These are phyloP conservation scores for Lecanicillium sp. DNA, from an alignment of 2,329 filamentous ascomycete species.

Conservation along the genomic window DNA sequence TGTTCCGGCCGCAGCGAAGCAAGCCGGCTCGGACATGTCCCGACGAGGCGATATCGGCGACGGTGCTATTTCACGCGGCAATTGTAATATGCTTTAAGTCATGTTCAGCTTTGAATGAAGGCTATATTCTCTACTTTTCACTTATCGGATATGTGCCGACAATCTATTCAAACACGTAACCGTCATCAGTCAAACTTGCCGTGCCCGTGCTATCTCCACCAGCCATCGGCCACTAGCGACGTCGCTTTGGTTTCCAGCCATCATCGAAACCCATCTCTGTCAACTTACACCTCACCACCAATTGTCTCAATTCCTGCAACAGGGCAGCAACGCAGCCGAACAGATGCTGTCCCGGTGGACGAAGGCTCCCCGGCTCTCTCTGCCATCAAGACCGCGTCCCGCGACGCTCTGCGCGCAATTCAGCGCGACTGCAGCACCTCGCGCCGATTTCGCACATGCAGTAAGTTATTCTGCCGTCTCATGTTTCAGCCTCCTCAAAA, in stretches of 20 bases:
- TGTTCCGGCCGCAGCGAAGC: neutral
- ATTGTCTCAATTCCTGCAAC: neutral
- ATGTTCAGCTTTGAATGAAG: no score
- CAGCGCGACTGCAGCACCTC: conserved; percentile 27
- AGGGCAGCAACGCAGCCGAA: neutral
- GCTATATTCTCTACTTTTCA: no score
- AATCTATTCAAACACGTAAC: no score
- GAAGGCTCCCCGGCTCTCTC: neutral
- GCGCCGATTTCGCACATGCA: conserved; percentile 41
- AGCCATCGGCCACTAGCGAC: neutral
- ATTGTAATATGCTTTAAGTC: no score
- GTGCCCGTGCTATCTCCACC: no score
- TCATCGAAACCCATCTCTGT: neutral
- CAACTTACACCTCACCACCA: conserved; percentile 2
- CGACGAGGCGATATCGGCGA: no score
- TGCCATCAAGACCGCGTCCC: neutral
- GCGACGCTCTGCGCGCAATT: conserved; percentile 24
- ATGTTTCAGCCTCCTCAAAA: no score
- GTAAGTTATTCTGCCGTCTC: no score
- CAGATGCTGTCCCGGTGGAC: conserved; percentile 9
- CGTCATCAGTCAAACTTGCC: no score
- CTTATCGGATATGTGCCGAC: no score
- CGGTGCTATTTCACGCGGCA: no score
- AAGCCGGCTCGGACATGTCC: no score
- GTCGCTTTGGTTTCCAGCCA: neutral